A percentile compares a stretch with the other conserved stretches of the same genome.
Evolutionary conservation across 2,329 filamentous ascomycete species (phyloP).

Genomic region (Fusarium longipes): DNA sequence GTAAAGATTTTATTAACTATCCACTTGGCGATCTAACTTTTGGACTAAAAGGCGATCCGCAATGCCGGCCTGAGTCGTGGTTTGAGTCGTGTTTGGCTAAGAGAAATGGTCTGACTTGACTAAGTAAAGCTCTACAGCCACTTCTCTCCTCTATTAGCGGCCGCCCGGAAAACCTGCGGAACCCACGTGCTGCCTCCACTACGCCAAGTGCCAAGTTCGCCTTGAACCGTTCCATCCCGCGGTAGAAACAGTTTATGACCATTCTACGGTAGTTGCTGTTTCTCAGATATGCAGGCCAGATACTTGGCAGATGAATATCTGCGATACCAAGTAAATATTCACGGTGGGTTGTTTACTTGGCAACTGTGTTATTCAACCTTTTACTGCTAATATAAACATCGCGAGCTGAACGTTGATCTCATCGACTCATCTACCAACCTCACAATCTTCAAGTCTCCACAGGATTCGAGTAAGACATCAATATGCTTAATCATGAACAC

Average conservation of each 20-base stretch:
- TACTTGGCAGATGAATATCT: background rate
- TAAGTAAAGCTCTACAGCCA: too few relatives aligned
- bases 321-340: background rate
- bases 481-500: background rate
- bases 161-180: background rate
- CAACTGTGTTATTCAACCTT: too few relatives aligned
- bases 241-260: background rate
- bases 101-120: background rate
- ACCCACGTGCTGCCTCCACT: background rate
- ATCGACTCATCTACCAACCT: background rate
- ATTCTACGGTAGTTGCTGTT: background rate
- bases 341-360: too few relatives aligned
- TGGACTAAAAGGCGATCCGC: background rate
- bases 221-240: background rate
- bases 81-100: background rate
- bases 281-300: too few relatives aligned
- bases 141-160: too few relatives aligned
- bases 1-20: too few relatives aligned
- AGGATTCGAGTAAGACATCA: background rate
- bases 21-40: background rate
- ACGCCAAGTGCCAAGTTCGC: too few relatives aligned
- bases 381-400: background rate
- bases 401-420: too few relatives aligned
- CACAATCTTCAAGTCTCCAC: background rate
- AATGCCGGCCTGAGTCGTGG: background rate